A percentile compares a stretch with the other conserved stretches of the same genome.
Evolutionary conservation across 495 filamentous ascomycete genomes (phyloP).

Genomic region (Hypoxylon lenormandii): DNA sequence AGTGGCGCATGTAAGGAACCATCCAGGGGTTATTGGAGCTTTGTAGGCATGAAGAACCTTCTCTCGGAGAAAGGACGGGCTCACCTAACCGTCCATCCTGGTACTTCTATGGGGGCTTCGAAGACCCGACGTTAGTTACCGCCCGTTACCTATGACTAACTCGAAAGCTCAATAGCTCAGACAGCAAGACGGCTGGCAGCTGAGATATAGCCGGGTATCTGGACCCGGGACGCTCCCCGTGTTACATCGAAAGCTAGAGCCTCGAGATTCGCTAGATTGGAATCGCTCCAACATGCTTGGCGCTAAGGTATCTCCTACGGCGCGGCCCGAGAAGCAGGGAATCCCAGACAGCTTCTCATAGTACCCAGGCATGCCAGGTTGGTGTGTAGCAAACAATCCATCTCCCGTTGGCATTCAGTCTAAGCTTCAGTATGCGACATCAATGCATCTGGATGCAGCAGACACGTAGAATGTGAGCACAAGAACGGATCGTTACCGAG

Average conservation of each 20-base stretch:
- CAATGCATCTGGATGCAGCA: neutral
- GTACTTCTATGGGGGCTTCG: constrained; percentile 9
- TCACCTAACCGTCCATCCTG: constrained; percentile 25
- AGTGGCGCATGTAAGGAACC: neutral
- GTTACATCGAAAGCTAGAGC: constrained; percentile 19
- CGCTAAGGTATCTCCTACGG: constrained; percentile 31
- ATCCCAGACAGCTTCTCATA: neutral
- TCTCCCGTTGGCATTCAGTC: constrained; percentile 23
- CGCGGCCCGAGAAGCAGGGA: constrained; percentile 34
- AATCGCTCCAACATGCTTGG: constrained; percentile 1
- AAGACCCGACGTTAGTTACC: constrained; percentile 26
- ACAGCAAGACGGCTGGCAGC: constrained; percentile 26
- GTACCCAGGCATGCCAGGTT: neutral
- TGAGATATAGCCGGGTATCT: constrained; percentile 15
- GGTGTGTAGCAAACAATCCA: constrained; percentile 39
- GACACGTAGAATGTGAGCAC: constrained; percentile 16
- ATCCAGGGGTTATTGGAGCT: neutral
- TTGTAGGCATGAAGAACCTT: neutral
- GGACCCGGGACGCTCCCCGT: constrained; percentile 22
- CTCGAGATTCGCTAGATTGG: constrained; percentile 17
- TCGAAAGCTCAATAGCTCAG: neutral
- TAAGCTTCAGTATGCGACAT: neutral
- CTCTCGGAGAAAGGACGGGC: constrained; percentile 19
- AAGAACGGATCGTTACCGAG: constrained; percentile 32
- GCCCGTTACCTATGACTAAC: constrained; percentile 30